Evolutionary conservation across 176 grass and related monocot genomes (phyloP).

Genomic region (Pharus latifolius): DNA sequence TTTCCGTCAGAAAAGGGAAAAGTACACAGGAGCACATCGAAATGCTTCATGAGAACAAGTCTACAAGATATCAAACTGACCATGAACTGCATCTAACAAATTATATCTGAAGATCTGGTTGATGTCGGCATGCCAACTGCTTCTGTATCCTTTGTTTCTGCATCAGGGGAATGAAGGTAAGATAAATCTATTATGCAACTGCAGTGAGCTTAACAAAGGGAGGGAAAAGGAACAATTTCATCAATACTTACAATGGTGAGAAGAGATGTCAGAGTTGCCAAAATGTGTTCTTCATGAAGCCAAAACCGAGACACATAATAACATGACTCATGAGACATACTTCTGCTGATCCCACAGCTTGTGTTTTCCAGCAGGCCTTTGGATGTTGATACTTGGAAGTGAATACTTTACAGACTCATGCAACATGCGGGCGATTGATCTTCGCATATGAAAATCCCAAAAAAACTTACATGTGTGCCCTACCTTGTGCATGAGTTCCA

Average conservation of each 20-base stretch:
- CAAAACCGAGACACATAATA: neutral
- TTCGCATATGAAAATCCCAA: neutral
- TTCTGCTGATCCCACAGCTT: neutral
- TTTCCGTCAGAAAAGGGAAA: neutral
- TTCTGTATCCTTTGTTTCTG: slow-evolving; percentile 6
- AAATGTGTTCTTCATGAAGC: neutral
- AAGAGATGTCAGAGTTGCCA: neutral
- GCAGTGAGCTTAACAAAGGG: neutral
- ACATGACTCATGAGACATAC: neutral
- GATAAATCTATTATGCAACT: neutral
- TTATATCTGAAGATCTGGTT: neutral
- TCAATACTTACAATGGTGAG: slow-evolving; percentile 18
- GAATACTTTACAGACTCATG: neutral
- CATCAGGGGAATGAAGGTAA: neutral
- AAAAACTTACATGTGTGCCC: neutral
- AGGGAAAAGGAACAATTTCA: neutral
- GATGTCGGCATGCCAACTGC: neutral
- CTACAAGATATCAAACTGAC: neutral
- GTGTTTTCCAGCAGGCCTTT: neutral
- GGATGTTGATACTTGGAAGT: neutral
- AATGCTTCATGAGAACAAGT: neutral
- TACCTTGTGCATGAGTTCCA: slow-evolving; percentile 15
- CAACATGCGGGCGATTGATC: too few relatives aligned
- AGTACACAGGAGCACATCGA: neutral
- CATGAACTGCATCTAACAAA: neutral